Evolutionary conservation across 164 flowering plant genomes (phyloP).

Genomic region (Stephania yunnanensis): DNA sequence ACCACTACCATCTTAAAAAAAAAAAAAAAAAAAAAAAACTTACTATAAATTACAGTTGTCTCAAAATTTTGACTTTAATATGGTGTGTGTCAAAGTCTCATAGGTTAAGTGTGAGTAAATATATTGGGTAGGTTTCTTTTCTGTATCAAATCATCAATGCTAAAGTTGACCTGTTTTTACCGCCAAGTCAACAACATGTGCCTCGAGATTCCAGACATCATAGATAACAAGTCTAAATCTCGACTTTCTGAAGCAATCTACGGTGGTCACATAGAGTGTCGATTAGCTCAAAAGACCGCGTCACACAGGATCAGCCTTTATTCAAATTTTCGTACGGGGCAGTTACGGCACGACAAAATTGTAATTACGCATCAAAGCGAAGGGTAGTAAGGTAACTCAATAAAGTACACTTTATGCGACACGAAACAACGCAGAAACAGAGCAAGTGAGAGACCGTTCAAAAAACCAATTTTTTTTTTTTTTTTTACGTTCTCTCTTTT

Average conservation of each 20-base stretch:
- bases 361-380: background rate
- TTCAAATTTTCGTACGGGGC: background rate
- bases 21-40: too few relatives aligned
- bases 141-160: too few relatives aligned
- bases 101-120: too few relatives aligned
- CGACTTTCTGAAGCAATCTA: background rate
- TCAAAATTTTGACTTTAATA: too few relatives aligned
- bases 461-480: background rate
- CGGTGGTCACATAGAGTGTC: background rate
- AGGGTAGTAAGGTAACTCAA: background rate
- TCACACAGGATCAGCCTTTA: background rate
- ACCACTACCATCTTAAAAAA: too few relatives aligned
- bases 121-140: too few relatives aligned
- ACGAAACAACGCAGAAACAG: conserved; percentile 6
- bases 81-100: too few relatives aligned
- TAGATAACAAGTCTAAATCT: too few relatives aligned
- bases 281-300: background rate
- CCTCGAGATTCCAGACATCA: too few relatives aligned
- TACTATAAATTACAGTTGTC: too few relatives aligned
- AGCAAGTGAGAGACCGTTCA: background rate
- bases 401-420: background rate
- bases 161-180: too few relatives aligned
- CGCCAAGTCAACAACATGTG: too few relatives aligned
- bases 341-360: background rate
- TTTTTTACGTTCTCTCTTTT: background rate